Evolutionary conservation across 1,284 basidiomycete species (phyloP).

Genomic region (Exobasidium rhododendri): DNA sequence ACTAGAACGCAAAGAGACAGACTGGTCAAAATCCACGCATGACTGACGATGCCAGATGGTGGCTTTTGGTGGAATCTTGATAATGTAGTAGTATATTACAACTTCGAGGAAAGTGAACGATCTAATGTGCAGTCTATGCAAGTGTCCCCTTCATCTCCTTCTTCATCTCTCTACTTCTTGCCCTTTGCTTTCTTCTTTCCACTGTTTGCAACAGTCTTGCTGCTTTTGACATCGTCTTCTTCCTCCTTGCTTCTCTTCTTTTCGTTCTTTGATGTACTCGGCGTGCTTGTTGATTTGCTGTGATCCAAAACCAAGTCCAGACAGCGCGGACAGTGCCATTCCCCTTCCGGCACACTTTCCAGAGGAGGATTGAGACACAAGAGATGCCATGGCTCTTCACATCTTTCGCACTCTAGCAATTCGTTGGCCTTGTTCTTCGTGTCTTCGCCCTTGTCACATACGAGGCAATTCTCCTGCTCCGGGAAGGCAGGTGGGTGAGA

Average conservation of each 20-base stretch:
- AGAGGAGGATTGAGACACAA: constrained; percentile 77
- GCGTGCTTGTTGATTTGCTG: not conserved
- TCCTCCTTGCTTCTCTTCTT: not conserved
- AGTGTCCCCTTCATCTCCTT: constrained; percentile 17
- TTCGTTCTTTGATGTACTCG: not conserved
- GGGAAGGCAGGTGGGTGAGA: constrained; percentile 61
- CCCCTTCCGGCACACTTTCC: constrained; percentile 70
- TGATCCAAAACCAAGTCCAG: constrained; percentile 4
- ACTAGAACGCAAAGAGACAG: too few species aligned
- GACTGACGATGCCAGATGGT: too few species aligned
- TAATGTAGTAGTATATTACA: too few species aligned
- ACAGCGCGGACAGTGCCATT: constrained; percentile 46
- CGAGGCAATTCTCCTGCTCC: constrained; percentile 68
- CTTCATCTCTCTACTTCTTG: not conserved
- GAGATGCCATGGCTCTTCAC: constrained; percentile 83
- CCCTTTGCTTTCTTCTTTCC: constrained; percentile 6
- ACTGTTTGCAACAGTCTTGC: not conserved
- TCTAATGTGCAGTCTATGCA: too few species aligned
- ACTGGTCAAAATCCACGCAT: too few species aligned
- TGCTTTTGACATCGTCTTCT: not conserved
- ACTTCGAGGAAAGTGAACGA: too few species aligned
- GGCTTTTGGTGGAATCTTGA: too few species aligned
- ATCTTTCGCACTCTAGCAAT: constrained; percentile 61
- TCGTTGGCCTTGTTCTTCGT: constrained; percentile 51
- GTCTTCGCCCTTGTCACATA: constrained; percentile 65